Percentiles rank a stretch among this genome's conserved stretches.
These are phyloP conservation scores for Macadamia integrifolia DNA, from an alignment of 164 flowering plant genomes.

Conservation along the genomic window DNA sequence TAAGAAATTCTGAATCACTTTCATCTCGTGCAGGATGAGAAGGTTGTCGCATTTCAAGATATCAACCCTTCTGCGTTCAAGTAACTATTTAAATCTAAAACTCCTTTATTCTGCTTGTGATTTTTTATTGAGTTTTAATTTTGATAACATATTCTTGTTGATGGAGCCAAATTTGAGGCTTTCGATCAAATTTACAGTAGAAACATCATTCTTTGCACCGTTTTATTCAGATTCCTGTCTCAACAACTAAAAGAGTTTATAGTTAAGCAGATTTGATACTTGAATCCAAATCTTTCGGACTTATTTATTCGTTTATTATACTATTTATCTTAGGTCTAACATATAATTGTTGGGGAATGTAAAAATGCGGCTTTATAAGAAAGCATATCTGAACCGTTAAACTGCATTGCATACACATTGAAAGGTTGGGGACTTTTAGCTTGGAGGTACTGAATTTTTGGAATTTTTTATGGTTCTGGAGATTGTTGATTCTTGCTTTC, in stretches of 20 bases:
- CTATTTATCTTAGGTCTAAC: not conserved
- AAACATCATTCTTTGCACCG: not conserved
- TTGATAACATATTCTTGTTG: not conserved
- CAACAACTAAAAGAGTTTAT: too few species aligned
- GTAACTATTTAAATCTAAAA: slow-evolving; percentile 16
- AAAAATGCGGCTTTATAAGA: not conserved
- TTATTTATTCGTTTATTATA: too few species aligned
- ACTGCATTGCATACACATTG: too few species aligned
- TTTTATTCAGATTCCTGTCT: not conserved
- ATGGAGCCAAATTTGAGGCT: not conserved
- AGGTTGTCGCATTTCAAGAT: slow-evolving; percentile 74
- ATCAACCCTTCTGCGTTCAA: slow-evolving; percentile 76
- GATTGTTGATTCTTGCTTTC: too few species aligned
- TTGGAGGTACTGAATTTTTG: too few species aligned
- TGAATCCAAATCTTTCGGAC: too few species aligned
- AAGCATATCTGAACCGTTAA: too few species aligned
- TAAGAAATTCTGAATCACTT: not conserved
- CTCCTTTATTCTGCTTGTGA: not conserved
- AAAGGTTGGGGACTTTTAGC: too few species aligned
- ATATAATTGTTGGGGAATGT: not conserved
- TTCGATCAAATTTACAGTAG: not conserved
- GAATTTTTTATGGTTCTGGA: too few species aligned
- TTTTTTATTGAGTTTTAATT: not conserved
- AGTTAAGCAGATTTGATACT: too few species aligned
- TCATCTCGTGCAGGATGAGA: slow-evolving; percentile 52